Base-by-base conservation (phyloP, 2,329 filamentous ascomycete species). In the Botrytis hyacinthi region DNA sequence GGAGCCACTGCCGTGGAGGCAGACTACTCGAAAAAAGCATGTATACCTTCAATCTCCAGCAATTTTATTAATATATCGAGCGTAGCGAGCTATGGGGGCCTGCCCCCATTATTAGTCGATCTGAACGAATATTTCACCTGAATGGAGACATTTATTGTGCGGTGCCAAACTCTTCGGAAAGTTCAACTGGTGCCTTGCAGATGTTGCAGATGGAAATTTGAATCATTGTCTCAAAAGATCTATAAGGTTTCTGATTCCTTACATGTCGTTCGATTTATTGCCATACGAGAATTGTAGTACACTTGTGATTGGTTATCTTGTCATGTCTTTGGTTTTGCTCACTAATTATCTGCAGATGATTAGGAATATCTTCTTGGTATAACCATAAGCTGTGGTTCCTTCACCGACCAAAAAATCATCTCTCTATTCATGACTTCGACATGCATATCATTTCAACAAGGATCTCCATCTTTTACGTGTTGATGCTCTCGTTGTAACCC, bases 191-290 rank as follows among this genome's bases (percentile, higher is more conserved):
- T 57, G 35, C 48, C 66, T 69, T 69, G 35, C 66, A 69, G 65
- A 68, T 68, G 26, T 57, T 57, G 48, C 48, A 42, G 29, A 48
- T 57, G 18, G 18, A 12, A 32, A 69, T 44, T 32, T 69, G 66
- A 69, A 69, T 69, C 66, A 32, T 8, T 69, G 66, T 57, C 26
- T 69, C 40, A 32, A 37, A 32, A 42, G 29, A 26, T 44, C 14
- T n/a, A 32, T 44, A 1, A n/a, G 29, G 57, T 18, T 57, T 10
- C 35, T 57, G 20, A 42, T 57, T 69, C n/a, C 66, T 69, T 69
- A 44, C 48, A 69, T 48, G 32, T 57, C 66, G 18, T 57, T 69
- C 66, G 48, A 57, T 69, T 62, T 69, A 44, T 29, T n/a, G 65
- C 14, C 16, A 35, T 20, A 67, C 46, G 35, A 10, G 26, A 42